Conservation (phyloP, 257 asterid species). For the Verbena officinalis region DNA sequence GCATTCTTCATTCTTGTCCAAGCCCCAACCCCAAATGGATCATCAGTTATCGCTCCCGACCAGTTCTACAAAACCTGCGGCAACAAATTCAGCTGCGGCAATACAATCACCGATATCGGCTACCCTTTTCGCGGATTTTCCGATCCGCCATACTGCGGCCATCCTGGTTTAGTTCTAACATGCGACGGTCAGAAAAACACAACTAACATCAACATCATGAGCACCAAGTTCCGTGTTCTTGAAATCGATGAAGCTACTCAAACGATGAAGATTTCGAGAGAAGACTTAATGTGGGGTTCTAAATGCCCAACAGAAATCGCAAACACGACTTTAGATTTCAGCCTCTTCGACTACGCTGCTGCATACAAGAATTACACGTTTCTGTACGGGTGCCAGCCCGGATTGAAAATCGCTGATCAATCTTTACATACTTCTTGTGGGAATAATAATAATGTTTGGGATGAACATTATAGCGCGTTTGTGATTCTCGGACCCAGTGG, state of each 20-base stretch:
- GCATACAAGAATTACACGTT: slow-evolving; percentile 37
- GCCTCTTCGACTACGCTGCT: slow-evolving; percentile 47
- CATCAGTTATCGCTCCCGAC: too few relatives aligned
- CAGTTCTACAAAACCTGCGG: too few relatives aligned
- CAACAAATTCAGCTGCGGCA: too few relatives aligned
- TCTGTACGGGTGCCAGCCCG: slow-evolving; percentile 44
- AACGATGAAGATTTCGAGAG: slow-evolving; percentile 52
- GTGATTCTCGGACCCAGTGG: slow-evolving; percentile 45
- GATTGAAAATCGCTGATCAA: background rate
- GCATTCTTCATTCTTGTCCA: too few relatives aligned
- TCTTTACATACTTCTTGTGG: slow-evolving; percentile 30
- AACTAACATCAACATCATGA: slow-evolving; percentile 44
- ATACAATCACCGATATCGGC: too few relatives aligned
- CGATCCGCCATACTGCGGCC: too few relatives aligned
- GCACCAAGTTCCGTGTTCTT: slow-evolving; percentile 41
- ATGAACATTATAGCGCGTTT: slow-evolving; percentile 19
- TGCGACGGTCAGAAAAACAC: slow-evolving; percentile 8
- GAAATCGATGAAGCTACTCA: slow-evolving; percentile 35
- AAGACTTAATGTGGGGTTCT: slow-evolving; percentile 39
- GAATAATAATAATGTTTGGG: background rate
- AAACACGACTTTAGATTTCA: slow-evolving; percentile 60
- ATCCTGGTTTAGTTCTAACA: too few relatives aligned
- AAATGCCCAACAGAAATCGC: slow-evolving; percentile 46
- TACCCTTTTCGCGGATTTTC: too few relatives aligned
- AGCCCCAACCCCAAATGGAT: too few relatives aligned